Percentiles rank a stretch among this genome's conserved stretches.
Evolutionary conservation across 129 eudicot species (phyloP).

Genomic region (Saposhnikovia divaricata): DNA sequence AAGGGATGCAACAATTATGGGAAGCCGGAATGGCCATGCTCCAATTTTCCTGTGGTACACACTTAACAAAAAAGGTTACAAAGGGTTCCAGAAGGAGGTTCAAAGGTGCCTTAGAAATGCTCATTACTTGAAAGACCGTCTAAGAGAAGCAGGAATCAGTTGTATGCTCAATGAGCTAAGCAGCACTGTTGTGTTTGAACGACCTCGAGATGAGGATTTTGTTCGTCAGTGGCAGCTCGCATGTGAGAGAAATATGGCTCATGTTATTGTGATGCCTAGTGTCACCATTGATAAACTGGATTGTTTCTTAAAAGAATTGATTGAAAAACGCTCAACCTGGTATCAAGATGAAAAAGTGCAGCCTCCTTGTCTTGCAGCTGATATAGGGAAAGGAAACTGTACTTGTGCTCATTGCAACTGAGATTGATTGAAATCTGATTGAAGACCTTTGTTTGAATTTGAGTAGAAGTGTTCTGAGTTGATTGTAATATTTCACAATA

Average conservation of each 20-base stretch:
- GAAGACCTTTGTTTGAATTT: not conserved
- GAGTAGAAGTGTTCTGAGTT: not conserved
- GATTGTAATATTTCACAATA: not conserved
- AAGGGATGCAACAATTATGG: conserved; percentile 98
- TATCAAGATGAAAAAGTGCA: conserved; percentile 36
- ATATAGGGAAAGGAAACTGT: conserved; percentile 63
- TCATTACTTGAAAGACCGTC: conserved; percentile 68
- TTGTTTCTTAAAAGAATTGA: conserved; percentile 55
- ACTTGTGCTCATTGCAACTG: conserved; percentile 61
- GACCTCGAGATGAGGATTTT: conserved; percentile 85
- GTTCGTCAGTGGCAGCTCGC: conserved; percentile 95
- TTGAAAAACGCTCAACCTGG: conserved; percentile 58
- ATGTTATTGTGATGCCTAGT: conserved; percentile 90
- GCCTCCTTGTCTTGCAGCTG: conserved; percentile 89
- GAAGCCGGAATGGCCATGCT: conserved; percentile 94
- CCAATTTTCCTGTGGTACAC: conserved; percentile 98
- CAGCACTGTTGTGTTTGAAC: conserved; percentile 93
- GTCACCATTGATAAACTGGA: conserved; percentile 71
- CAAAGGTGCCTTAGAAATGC: conserved; percentile 94
- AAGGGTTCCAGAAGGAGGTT: conserved; percentile 95
- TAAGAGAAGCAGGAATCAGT: conserved; percentile 64
- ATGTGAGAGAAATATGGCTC: conserved; percentile 87
- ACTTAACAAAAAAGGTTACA: conserved; percentile 82
- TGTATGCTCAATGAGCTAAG: conserved; percentile 97
- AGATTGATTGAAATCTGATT: conserved; percentile 4